phyloP scores from a whole-genome alignment of 2,329 filamentous ascomycete species.

The Penicillium thymicola region DNA sequence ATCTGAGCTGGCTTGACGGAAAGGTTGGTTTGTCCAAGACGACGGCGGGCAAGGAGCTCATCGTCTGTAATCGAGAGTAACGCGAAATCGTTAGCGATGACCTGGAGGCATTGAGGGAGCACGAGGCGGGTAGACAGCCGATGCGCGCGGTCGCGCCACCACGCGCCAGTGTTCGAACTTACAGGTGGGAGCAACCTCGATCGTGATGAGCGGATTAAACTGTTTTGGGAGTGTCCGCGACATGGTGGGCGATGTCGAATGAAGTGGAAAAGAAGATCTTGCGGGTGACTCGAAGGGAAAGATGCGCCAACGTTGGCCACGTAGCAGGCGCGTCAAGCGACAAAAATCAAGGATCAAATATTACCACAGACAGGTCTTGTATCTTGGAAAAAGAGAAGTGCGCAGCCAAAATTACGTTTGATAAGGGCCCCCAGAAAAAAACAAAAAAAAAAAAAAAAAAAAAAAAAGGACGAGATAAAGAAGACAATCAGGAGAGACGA shows the following conservation, averaged over 20 bases:
- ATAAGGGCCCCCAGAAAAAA: background rate
- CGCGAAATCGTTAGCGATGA: slow-evolving; percentile 16
- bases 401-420: background rate
- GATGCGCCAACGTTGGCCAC: slow-evolving; percentile 42
- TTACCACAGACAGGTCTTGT: slow-evolving; percentile 9
- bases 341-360: slow-evolving; percentile 15
- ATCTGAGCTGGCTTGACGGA: slow-evolving; percentile 74
- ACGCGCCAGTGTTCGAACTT: slow-evolving; percentile 29
- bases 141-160: slow-evolving; percentile 18
- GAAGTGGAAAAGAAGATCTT: slow-evolving; percentile 8
- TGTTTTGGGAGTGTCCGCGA: slow-evolving; percentile 47
- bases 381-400: background rate
- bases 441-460: slow-evolving; percentile 3
- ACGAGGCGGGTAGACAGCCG: slow-evolving; percentile 5
- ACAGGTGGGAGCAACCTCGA: slow-evolving; percentile 45
- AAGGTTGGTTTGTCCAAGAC: slow-evolving; percentile 88
- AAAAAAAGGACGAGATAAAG: slow-evolving; percentile 9
- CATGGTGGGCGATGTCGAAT: slow-evolving; percentile 27
- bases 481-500: slow-evolving; percentile 24
- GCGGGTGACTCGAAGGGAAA: slow-evolving; percentile 15
- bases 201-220: slow-evolving; percentile 46
- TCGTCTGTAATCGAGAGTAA: slow-evolving; percentile 50
- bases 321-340: slow-evolving; percentile 43
- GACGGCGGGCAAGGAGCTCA: slow-evolving; percentile 76
- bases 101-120: slow-evolving; percentile 1